Base-by-base conservation (phyloP, 225 moss, liverwort and hornwort genomes). In the Thuidium tamariscinum region DNA sequence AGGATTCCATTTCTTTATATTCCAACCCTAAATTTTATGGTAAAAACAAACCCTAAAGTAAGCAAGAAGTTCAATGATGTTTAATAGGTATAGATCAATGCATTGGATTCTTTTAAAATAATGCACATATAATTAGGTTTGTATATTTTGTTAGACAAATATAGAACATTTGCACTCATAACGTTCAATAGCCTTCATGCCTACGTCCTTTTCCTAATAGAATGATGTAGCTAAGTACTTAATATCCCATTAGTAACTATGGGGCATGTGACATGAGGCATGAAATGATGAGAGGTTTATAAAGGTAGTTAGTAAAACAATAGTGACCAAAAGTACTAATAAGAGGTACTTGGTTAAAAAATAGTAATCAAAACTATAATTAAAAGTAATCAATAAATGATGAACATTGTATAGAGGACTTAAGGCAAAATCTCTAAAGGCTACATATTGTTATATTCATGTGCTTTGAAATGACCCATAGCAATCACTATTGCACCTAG, bases 401-500 rank as follows among this genome's bases (percentile, higher is more conserved):
- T n/a, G 17, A n/a, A 65, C n/a, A n/a, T 65, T 10, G 5, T 65
- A 1, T 18, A 36, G 6, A 36, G 2, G 36, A 36, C 3, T 36
- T 0, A 21, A 36, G 6, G 36, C 2, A 21, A 2, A 0, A 0
- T 19, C 3, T 19, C 1, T 34, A 5, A 64, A 34, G 17, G 64
- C 64, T 18, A 64, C 18, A 34, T 5, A 17, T 34, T 32, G 3
- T 16, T 64, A 34, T 10, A 5, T 4, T 61, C 62, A 32, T 62
- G 8, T 1, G 13, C 13, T 61, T 3, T 61, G 6, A 1, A 62
- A 4, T 63, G 2, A 8, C 17, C 2, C 2, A 0, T 0, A n/a
- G 3, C 3, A 34, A 0, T 64, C 19, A n/a, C 5, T 16, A 2
- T 64, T 3, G 17, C 3, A 5, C 18, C 0, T 1, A 1, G 8